These are phyloP conservation scores for Botryotinia narcissicola DNA, from an alignment of 2,329 filamentous ascomycete species.

Conservation along the genomic window DNA sequence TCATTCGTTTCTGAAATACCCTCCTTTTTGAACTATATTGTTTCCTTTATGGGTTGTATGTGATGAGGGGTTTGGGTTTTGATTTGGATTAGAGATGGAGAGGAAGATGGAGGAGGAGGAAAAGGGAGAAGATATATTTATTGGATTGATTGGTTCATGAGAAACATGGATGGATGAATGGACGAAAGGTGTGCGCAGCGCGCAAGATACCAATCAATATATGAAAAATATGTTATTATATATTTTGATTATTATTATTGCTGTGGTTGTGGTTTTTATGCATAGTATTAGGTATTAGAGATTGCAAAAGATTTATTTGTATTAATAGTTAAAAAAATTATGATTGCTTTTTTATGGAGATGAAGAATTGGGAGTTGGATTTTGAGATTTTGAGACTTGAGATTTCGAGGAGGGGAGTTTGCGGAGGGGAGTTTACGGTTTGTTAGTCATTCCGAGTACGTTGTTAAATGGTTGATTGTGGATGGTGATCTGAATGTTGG, in stretches of 20 bases:
- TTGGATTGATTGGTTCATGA: neutral
- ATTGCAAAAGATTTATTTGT: neutral
- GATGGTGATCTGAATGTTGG: neutral
- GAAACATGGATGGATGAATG: neutral
- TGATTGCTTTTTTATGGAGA: neutral
- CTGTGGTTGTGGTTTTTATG: neutral
- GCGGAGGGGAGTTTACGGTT: neutral
- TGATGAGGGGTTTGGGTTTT: neutral
- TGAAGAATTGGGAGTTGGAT: neutral
- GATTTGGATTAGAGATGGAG: neutral
- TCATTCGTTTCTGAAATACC: slow-evolving; percentile 6
- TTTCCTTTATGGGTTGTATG: neutral
- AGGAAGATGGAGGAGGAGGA: neutral
- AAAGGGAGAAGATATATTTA: neutral
- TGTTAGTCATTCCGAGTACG: neutral
- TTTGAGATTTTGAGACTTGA: neutral
- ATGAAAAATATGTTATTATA: neutral
- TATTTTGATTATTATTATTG: neutral
- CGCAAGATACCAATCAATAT: neutral
- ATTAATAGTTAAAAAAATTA: neutral
- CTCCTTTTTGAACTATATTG: neutral
- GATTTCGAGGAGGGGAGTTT: neutral
- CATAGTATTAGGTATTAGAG: neutral
- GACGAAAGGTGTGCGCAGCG: neutral
- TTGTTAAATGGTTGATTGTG: neutral